phyloP scores from a whole-genome alignment of 352 stramenopile genomes.

The Plasmopara viticola region DNA sequence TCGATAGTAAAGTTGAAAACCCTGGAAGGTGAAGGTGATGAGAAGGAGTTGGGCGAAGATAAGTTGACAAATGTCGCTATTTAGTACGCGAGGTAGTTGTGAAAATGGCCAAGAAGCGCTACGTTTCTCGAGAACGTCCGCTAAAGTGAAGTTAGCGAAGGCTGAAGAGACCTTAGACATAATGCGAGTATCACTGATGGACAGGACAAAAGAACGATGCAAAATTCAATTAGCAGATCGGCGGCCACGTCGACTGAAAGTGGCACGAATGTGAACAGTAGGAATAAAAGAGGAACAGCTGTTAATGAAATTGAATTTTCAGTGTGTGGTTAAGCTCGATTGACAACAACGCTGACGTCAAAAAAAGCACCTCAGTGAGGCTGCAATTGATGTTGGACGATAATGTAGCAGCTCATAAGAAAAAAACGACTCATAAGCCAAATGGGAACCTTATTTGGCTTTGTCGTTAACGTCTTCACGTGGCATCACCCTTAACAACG shows the following conservation, averaged over 20 bases:
- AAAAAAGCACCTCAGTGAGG: slow-evolving; percentile 64
- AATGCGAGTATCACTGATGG: slow-evolving; percentile 50
- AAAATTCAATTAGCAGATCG: slow-evolving; percentile 5
- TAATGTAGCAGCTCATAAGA: slow-evolving; percentile 40
- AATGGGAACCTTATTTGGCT: slow-evolving; percentile 41
- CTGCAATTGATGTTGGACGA: slow-evolving; percentile 83
- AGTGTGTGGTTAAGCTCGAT: slow-evolving; percentile 65
- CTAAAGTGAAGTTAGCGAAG: slow-evolving; percentile 62
- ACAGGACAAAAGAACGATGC: slow-evolving; percentile 22
- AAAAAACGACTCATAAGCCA: slow-evolving; percentile 49
- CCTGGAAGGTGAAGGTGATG: slow-evolving; percentile 12
- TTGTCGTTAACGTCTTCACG: slow-evolving; percentile 22
- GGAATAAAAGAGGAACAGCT: slow-evolving; percentile 15
- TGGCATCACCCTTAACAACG: slow-evolving; percentile 14
- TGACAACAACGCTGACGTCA: slow-evolving; percentile 17
- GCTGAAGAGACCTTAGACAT: slow-evolving; percentile 44
- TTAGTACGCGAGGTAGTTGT: slow-evolving; percentile 61
- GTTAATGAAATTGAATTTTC: slow-evolving; percentile 59
- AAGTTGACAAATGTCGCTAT: slow-evolving; percentile 57
- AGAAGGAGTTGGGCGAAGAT: slow-evolving; percentile 63
- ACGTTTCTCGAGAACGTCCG: slow-evolving; percentile 78
- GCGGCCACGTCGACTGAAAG: slow-evolving; percentile 17
- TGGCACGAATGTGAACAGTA: slow-evolving; percentile 3
- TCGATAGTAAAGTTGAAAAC: slow-evolving; percentile 26
- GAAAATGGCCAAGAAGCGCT: slow-evolving; percentile 86